phyloP scores from a whole-genome alignment of 2,329 filamentous ascomycete species.

The Diaporthe aspalathi region DNA sequence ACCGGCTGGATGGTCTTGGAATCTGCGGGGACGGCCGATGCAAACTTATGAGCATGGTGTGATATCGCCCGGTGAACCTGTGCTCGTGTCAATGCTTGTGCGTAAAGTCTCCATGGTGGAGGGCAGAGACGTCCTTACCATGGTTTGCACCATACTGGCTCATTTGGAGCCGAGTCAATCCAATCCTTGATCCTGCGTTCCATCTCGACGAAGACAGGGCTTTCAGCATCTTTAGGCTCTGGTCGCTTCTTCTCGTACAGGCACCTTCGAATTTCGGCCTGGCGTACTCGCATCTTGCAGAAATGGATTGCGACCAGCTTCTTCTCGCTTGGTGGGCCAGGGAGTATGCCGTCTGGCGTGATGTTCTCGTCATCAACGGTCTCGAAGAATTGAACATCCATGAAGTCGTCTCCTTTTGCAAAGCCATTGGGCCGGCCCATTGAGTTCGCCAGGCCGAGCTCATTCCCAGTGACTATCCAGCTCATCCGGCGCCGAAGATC shows the following conservation, averaged over 20 bases:
- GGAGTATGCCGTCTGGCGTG: constrained; percentile 77
- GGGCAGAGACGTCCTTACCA: constrained; percentile 68
- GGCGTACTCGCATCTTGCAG: constrained; percentile 88
- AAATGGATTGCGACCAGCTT: constrained; percentile 94
- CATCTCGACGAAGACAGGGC: constrained; percentile 90
- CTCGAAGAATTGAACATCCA: constrained; percentile 88
- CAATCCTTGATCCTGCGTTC: constrained; percentile 82
- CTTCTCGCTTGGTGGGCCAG: constrained; percentile 78
- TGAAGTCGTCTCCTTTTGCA: constrained; percentile 81
- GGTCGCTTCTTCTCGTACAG: constrained; percentile 87
- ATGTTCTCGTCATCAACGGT: constrained; percentile 87
- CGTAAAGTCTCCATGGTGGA: constrained; percentile 30
- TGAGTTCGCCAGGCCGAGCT: constrained; percentile 86
- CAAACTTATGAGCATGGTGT: constrained; percentile 89
- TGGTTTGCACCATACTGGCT: constrained; percentile 77
- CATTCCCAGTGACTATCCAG: constrained; percentile 91
- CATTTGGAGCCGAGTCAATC: constrained; percentile 80
- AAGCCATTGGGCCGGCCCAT: constrained; percentile 90
- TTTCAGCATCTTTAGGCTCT: constrained; percentile 80
- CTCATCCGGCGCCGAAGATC: constrained; percentile 90
- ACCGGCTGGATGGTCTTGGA: constrained; percentile 82
- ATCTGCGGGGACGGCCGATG: constrained; percentile 94
- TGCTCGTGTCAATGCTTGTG: constrained; percentile 39
- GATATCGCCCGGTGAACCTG: constrained; percentile 77
- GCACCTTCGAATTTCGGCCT: constrained; percentile 86